phyloP scores from a whole-genome alignment of 163 green algal genomes.

The Coccomyxa subellipsoidea region DNA sequence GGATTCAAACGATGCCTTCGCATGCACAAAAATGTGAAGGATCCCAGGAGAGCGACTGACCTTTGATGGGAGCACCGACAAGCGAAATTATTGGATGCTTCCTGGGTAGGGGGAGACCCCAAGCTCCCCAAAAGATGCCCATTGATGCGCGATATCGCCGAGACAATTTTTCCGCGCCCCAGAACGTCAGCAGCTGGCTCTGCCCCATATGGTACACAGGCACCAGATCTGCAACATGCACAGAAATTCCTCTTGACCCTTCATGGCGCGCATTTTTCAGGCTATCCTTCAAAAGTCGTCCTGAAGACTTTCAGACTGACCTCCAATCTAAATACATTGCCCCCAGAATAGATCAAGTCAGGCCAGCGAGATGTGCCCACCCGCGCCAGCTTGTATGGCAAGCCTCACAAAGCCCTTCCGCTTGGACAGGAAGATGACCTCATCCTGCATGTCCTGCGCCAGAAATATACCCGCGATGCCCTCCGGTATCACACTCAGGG shows the following conservation, averaged over 20 bases:
- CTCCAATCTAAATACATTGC: background rate
- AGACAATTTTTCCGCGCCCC: slow-evolving; percentile 15
- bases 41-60: background rate
- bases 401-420: slow-evolving; percentile 27
- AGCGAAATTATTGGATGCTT: slow-evolving; percentile 1
- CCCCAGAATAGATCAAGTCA: background rate
- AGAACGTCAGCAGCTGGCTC: slow-evolving; percentile 20
- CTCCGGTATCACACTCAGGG: slow-evolving; percentile 2
- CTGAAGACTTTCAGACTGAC: background rate
- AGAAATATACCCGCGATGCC: slow-evolving; percentile 13
- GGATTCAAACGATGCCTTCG: background rate
- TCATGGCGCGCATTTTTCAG: background rate
- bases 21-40: background rate
- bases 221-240: slow-evolving; percentile 15
- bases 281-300: background rate
- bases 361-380: background rate
- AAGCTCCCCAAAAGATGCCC: slow-evolving; percentile 13
- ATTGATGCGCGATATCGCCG: background rate
- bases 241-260: background rate
- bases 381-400: slow-evolving; percentile 19
- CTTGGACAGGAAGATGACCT: slow-evolving; percentile 14
- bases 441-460: background rate
- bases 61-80: slow-evolving; percentile 2
- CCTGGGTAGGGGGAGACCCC: background rate
- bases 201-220: slow-evolving; percentile 21